Conservation (phyloP, 2,329 filamentous ascomycete species). For the Hansfordia pulvinata region DNA sequence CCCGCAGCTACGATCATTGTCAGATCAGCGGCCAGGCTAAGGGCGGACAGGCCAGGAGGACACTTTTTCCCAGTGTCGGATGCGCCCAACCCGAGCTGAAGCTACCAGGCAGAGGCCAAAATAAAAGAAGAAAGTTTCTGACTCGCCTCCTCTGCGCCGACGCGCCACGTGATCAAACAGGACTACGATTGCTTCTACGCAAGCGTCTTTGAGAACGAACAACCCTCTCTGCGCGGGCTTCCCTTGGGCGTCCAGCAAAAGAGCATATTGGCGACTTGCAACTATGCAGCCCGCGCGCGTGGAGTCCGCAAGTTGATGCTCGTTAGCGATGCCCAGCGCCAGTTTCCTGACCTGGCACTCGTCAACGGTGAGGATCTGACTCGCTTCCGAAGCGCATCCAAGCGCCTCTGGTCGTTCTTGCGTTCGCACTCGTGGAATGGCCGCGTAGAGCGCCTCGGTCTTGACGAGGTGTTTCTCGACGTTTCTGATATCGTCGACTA, state of each 20-base stretch:
- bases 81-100: slow-evolving; percentile 4
- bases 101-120: slow-evolving; percentile 3
- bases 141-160: too few relatives aligned
- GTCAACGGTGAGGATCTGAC: slow-evolving; percentile 78
- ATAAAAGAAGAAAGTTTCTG: too few relatives aligned
- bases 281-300: slow-evolving; percentile 74
- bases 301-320: slow-evolving; percentile 73
- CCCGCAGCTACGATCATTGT: too few relatives aligned
- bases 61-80: too few relatives aligned
- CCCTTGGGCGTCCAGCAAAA: slow-evolving; percentile 86
- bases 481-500: slow-evolving; percentile 78
- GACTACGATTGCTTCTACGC: slow-evolving; percentile 93
- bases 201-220: slow-evolving; percentile 72
- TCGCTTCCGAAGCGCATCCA: slow-evolving; percentile 75
- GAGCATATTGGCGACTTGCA: slow-evolving; percentile 84
- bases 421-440: slow-evolving; percentile 63
- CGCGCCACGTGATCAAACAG: slow-evolving; percentile 21
- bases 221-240: slow-evolving; percentile 55
- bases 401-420: slow-evolving; percentile 63
- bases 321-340: slow-evolving; percentile 63
- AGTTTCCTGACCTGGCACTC: slow-evolving; percentile 75
- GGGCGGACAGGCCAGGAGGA: too few relatives aligned
- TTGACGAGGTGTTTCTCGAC: slow-evolving; percentile 82
- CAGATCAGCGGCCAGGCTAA: not conserved
- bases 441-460: slow-evolving; percentile 69